Conservation (phyloP, 495 filamentous ascomycete species). For the Hypoxylon rickii region DNA sequence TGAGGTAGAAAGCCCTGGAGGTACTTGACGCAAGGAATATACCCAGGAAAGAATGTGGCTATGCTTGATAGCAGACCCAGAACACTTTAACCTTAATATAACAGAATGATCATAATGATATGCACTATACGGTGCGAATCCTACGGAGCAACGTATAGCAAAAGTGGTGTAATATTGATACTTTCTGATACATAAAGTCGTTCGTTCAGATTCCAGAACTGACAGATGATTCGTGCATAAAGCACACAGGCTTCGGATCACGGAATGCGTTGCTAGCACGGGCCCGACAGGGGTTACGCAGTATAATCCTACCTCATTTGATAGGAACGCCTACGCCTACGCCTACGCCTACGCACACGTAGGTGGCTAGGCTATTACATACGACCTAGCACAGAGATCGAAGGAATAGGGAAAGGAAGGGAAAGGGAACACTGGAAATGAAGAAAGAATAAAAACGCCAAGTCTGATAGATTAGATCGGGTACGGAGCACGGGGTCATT, state of each 20-base stretch:
- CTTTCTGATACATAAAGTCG: neutral
- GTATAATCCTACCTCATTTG: conserved; percentile 22
- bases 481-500: conserved; percentile 13
- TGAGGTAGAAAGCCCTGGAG: no score
- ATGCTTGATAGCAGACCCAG: no score
- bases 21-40: no score
- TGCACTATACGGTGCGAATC: neutral
- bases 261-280: conserved; percentile 18
- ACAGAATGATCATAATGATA: neutral
- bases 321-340: conserved; percentile 6
- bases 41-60: no score
- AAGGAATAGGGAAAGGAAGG: no score
- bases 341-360: conserved; percentile 7
- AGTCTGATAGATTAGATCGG: conserved; percentile 29
- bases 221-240: neutral
- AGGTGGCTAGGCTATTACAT: conserved; percentile 14
- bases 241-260: conserved; percentile 17
- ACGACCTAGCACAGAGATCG: no score
- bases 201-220: neutral
- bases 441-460: no score
- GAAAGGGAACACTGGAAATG: no score
- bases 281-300: conserved; percentile 14
- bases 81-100: no score
- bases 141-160: neutral
- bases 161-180: neutral